These are phyloP conservation scores for Kwoniella bestiolae DNA, from an alignment of 768 basidiomycete genomes.

Conservation along the genomic window DNA sequence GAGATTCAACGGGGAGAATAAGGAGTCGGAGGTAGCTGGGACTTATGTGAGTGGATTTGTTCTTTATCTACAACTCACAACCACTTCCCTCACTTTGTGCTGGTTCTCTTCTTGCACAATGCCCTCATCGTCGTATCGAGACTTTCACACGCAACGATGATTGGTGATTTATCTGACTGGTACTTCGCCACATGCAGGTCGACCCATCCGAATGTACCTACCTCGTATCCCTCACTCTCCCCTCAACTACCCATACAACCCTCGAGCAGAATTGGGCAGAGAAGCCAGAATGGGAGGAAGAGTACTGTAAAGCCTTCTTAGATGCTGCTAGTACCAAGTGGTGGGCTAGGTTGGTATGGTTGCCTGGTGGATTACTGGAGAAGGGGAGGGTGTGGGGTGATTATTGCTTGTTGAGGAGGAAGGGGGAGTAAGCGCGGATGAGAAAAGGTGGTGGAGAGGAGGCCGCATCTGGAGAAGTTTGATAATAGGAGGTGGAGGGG, in stretches of 20 bases:
- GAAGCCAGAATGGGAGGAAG: conserved; percentile 71
- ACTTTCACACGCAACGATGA: too few relatives aligned
- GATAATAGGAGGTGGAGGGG: neutral
- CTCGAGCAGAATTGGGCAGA: conserved; percentile 77
- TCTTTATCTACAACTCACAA: too few relatives aligned
- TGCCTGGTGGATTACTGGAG: conserved; percentile 74
- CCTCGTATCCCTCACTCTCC: conserved; percentile 87
- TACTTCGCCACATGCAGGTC: conserved; percentile 63
- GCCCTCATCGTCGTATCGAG: too few relatives aligned
- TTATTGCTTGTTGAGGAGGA: conserved; percentile 78
- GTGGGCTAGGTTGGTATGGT: conserved; percentile 77
- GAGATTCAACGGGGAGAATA: conserved; percentile 81
- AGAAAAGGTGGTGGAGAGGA: neutral
- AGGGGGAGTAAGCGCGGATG: conserved; percentile 14
- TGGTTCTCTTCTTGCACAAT: too few relatives aligned
- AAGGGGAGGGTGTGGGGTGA: conserved; percentile 78
- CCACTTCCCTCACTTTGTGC: too few relatives aligned
- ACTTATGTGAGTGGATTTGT: conserved; percentile 70
- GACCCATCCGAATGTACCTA: conserved; percentile 78
- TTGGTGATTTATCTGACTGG: too few relatives aligned
- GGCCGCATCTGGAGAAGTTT: neutral
- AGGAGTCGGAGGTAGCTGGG: conserved; percentile 66
- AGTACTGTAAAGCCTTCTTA: conserved; percentile 80
- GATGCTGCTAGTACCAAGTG: conserved; percentile 75
- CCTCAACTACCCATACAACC: conserved; percentile 63